Evolutionary conservation across 495 filamentous ascomycete species (phyloP).

Genomic region (Trichocladium antarcticum): DNA sequence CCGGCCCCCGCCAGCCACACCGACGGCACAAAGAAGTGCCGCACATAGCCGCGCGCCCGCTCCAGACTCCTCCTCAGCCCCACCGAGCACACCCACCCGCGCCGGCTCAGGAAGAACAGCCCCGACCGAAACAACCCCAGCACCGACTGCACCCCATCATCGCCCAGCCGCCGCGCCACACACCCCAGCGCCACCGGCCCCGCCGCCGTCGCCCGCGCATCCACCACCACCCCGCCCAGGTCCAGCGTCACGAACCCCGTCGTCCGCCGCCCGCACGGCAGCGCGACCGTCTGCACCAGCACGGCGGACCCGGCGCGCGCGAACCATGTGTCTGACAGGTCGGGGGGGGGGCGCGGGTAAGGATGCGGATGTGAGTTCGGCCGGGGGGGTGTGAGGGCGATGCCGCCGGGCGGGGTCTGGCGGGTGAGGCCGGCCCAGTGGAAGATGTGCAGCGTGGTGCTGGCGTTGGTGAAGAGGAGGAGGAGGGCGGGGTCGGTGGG

Average conservation of each 20-base stretch:
- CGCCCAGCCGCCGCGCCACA: not conserved
- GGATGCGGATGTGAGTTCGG: slow-evolving; percentile 4
- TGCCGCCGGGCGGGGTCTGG: slow-evolving; percentile 1
- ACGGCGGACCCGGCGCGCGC: slow-evolving; percentile 2
- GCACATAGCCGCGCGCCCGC: not conserved
- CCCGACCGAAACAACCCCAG: slow-evolving; percentile 10
- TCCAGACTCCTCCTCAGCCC: slow-evolving; percentile 6
- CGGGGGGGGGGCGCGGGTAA: too few relatives aligned
- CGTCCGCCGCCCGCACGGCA: not conserved
- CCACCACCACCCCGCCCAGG: not conserved
- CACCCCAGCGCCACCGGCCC: not conserved
- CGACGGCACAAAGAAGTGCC: slow-evolving; percentile 20
- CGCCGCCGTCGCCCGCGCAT: not conserved
- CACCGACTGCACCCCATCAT: slow-evolving; percentile 1
- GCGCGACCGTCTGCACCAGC: slow-evolving; percentile 1
- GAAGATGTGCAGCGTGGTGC: slow-evolving; percentile 7
- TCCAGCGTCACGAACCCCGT: slow-evolving; percentile 13
- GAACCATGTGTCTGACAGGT: slow-evolving; percentile 12
- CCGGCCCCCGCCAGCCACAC: slow-evolving; percentile 18
- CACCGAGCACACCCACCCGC: slow-evolving; percentile 18
- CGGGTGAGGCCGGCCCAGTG: slow-evolving; percentile 5
- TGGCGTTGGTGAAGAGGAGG: slow-evolving; percentile 3
- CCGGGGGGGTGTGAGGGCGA: not conserved
- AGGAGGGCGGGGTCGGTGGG: slow-evolving; percentile 5
- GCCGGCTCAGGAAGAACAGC: slow-evolving; percentile 13